Evolutionary conservation across 805 yeast species (phyloP).

Genomic region (Phaffomyces antillensis): DNA sequence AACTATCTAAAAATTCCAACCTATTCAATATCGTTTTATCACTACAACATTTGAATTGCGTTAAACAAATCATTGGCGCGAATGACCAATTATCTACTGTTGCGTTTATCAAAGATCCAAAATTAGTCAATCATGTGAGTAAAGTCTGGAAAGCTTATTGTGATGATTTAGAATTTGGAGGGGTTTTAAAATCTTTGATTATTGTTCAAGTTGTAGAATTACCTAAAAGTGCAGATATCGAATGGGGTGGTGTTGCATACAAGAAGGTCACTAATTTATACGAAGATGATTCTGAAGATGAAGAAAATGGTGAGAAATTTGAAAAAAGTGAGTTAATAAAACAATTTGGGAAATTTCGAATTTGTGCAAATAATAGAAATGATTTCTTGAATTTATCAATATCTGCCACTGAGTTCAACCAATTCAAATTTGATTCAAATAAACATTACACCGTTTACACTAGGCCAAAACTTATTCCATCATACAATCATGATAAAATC

Average conservation of each 20-base stretch:
- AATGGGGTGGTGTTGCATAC: conserved; percentile 66
- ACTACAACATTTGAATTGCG: conserved; percentile 66
- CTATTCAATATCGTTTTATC: conserved; percentile 43
- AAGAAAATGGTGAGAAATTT: conserved; percentile 12
- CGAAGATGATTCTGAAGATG: conserved; percentile 38
- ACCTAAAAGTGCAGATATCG: conserved; percentile 60
- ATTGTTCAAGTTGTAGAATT: conserved; percentile 49
- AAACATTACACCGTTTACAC: conserved; percentile 21
- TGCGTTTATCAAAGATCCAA: conserved; percentile 43
- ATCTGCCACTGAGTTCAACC: conserved; percentile 10
- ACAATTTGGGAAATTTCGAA: background rate
- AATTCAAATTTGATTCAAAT: conserved; percentile 4
- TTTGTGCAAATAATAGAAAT: conserved; percentile 12
- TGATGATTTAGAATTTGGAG: conserved; percentile 18
- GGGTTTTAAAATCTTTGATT: conserved; percentile 27
- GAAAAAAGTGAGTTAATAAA: background rate
- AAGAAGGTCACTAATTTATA: conserved; percentile 29
- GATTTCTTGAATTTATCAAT: conserved; percentile 17
- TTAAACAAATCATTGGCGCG: conserved; percentile 48
- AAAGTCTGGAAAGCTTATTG: conserved; percentile 42
- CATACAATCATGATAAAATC: background rate
- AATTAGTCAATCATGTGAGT: conserved; percentile 25
- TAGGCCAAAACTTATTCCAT: conserved; percentile 9
- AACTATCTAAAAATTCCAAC: conserved; percentile 25
- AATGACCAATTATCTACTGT: conserved; percentile 38